Conservation (phyloP, 352 stramenopile genomes). For the Plasmopara viticola region DNA sequence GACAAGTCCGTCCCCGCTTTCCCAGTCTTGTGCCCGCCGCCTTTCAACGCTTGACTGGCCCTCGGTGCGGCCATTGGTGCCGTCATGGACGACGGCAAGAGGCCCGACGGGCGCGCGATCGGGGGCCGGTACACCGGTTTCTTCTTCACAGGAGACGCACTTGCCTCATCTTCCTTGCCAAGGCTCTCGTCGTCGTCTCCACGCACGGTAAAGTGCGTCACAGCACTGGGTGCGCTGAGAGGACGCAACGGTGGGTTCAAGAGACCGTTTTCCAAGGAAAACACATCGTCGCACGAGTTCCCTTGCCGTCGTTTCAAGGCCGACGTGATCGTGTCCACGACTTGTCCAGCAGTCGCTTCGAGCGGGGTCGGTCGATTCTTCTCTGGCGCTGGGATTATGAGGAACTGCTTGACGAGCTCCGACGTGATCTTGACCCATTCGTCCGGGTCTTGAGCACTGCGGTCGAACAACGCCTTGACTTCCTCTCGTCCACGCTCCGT, state of each 20-base stretch:
- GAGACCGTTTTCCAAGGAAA: constrained; percentile 62
- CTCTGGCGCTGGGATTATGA: constrained; percentile 33
- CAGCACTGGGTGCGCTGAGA: constrained; percentile 30
- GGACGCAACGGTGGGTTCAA: constrained; percentile 52
- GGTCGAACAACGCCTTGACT: constrained; percentile 40
- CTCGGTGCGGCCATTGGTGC: constrained; percentile 21
- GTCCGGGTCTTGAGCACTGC: constrained; percentile 53
- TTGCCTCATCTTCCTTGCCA: constrained; percentile 23
- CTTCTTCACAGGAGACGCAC: constrained; percentile 30
- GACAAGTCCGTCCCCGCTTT: constrained; percentile 64
- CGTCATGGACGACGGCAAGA: constrained; percentile 16
- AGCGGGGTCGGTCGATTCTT: constrained; percentile 31
- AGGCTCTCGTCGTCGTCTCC: constrained; percentile 35
- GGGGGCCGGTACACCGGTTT: constrained; percentile 34
- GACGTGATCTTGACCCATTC: constrained; percentile 68
- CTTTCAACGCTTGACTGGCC: constrained; percentile 23
- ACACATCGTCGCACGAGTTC: constrained; percentile 41
- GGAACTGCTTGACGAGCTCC: constrained; percentile 64
- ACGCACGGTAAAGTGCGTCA: constrained; percentile 60
- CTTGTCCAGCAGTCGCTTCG: constrained; percentile 29
- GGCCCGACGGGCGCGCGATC: constrained; percentile 29
- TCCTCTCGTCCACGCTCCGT: constrained; percentile 32
- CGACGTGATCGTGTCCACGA: constrained; percentile 36
- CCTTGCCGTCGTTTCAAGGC: constrained; percentile 9
- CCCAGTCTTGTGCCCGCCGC: background rate